A percentile compares a stretch with the other conserved stretches of the same genome.
phyloP scores from a whole-genome alignment of 2,329 filamentous ascomycete genomes.

The Xylaria digitata region DNA sequence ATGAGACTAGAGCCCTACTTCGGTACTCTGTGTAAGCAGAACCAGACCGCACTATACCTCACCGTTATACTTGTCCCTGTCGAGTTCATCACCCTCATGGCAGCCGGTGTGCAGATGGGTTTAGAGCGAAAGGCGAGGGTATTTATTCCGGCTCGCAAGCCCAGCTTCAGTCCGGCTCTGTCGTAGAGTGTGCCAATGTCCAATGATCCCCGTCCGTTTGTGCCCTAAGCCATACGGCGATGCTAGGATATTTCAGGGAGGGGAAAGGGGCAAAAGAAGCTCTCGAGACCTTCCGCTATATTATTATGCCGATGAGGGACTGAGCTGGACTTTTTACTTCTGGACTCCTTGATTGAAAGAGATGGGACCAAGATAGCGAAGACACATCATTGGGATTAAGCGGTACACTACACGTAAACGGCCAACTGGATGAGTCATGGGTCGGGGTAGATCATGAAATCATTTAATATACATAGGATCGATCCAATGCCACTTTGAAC shows the following conservation, averaged over 20 bases:
- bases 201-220: not conserved
- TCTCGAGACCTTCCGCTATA: not conserved
- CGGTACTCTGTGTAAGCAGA: conserved; percentile 66
- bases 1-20: conserved; percentile 67
- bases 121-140: conserved; percentile 54
- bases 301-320: not conserved
- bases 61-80: conserved; percentile 68
- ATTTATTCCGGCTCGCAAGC: conserved; percentile 41
- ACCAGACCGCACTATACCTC: conserved; percentile 64
- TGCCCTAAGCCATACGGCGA: not conserved
- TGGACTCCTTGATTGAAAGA: not conserved
- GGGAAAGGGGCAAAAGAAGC: not conserved
- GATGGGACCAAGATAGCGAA: not conserved
- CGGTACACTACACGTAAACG: conserved; percentile 13
- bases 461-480: not conserved
- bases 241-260: not conserved
- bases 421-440: conserved; percentile 17
- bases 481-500: not conserved
- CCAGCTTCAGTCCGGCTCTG: conserved; percentile 43
- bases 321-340: not conserved
- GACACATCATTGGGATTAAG: not conserved
- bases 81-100: conserved; percentile 61
- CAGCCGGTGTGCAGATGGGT: conserved; percentile 59
- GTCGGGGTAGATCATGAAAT: conserved; percentile 11
- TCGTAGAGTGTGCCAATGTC: conserved; percentile 29